Evolutionary conservation across 2,329 filamentous ascomycete genomes (phyloP).

Genomic region (Parastagonospora nodorum): DNA sequence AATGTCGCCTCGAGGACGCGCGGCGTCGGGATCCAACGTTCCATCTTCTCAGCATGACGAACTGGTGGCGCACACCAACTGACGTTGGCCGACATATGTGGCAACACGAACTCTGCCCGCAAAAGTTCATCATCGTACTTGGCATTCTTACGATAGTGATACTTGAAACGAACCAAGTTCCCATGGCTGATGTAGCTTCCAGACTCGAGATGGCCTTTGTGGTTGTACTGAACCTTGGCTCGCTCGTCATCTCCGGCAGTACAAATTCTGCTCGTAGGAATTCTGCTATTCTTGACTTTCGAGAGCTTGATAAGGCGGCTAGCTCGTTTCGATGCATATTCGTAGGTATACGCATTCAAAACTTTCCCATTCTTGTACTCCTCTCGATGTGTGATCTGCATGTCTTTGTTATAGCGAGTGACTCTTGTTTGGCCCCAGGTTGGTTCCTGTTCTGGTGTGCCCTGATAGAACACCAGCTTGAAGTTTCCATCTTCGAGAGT

Average conservation of each 20-base stretch:
- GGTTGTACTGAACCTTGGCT: constrained; percentile 58
- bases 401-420: constrained; percentile 55
- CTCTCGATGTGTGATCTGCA: constrained; percentile 52
- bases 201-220: constrained; percentile 58
- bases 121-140: constrained; percentile 61
- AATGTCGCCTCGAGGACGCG: constrained; percentile 61
- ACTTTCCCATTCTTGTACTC: constrained; percentile 52
- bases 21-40: constrained; percentile 61
- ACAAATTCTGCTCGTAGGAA: constrained; percentile 51
- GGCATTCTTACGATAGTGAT: constrained; percentile 60
- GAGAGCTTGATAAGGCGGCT: constrained; percentile 47
- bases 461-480: constrained; percentile 44
- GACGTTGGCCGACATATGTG: constrained; percentile 60
- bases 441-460: constrained; percentile 52
- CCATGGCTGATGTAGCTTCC: constrained; percentile 60
- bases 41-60: constrained; percentile 56
- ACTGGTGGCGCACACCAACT: constrained; percentile 60
- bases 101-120: constrained; percentile 59
- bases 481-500: constrained; percentile 42
- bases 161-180: constrained; percentile 60
- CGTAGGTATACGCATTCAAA: constrained; percentile 57
- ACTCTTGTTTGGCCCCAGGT: constrained; percentile 50
- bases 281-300: constrained; percentile 39
- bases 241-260: constrained; percentile 52
- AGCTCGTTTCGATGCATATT: constrained; percentile 45